These are phyloP conservation scores for Podospora tetraspora DNA, from an alignment of 495 filamentous ascomycete genomes.

Conservation along the genomic window DNA sequence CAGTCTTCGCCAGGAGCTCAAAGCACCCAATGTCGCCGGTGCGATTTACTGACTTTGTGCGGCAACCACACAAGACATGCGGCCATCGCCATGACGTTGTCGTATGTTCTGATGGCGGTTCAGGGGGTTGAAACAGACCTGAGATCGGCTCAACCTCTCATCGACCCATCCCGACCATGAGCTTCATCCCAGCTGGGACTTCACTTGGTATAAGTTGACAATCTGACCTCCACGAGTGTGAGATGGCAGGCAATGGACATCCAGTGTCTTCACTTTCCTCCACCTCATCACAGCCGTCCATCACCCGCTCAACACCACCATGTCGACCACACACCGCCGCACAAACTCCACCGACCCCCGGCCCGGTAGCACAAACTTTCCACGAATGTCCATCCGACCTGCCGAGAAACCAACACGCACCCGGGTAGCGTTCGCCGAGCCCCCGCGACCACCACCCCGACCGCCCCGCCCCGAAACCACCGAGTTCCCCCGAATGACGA, in stretches of 20 bases:
- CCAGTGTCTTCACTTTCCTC: too few species aligned
- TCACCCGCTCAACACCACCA: not conserved
- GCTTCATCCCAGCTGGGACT: not conserved
- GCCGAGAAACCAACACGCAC: not conserved
- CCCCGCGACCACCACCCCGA: not conserved
- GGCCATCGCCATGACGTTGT: slow-evolving; percentile 3
- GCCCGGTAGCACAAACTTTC: slow-evolving; percentile 20
- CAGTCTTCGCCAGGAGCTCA: not conserved
- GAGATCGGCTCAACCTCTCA: slow-evolving; percentile 15
- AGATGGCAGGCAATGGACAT: too few species aligned
- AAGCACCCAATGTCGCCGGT: not conserved
- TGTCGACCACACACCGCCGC: slow-evolving; percentile 18
- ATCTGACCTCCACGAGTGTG: not conserved
- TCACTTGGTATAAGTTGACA: not conserved
- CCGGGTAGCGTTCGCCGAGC: not conserved
- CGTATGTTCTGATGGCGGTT: slow-evolving; percentile 14
- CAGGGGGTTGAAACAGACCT: slow-evolving; percentile 20
- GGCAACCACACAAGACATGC: not conserved
- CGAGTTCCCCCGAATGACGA: not conserved
- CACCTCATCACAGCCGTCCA: not conserved
- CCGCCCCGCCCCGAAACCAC: not conserved
- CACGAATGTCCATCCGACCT: slow-evolving; percentile 9
- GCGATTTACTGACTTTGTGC: not conserved
- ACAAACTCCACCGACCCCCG: slow-evolving; percentile 25
- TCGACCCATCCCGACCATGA: slow-evolving; percentile 4